phyloP scores from a whole-genome alignment of 352 stramenopile species.

The Poterioochromonas sp. region DNA sequence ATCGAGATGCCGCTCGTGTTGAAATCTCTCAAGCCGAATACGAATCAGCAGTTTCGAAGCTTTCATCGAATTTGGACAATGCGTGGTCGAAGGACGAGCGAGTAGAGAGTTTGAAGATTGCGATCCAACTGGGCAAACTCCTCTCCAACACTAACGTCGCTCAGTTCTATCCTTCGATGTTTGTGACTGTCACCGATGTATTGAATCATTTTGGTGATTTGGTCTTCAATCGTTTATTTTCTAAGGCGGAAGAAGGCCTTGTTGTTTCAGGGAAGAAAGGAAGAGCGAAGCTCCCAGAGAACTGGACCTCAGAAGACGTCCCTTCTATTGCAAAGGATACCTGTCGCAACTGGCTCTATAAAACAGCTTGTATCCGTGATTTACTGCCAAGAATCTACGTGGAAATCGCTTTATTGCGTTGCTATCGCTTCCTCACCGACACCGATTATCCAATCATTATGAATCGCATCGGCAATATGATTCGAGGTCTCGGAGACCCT shows the following conservation, averaged over 20 bases:
- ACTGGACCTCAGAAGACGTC: conserved; percentile 65
- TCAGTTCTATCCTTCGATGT: conserved; percentile 73
- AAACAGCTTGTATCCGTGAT: conserved; percentile 79
- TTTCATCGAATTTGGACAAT: conserved; percentile 61
- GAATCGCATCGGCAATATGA: conserved; percentile 39
- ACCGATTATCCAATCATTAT: conserved; percentile 70
- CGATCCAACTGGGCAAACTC: conserved; percentile 77
- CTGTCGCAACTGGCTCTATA: conserved; percentile 86
- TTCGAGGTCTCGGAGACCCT: conserved; percentile 65
- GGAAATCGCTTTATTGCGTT: conserved; percentile 70
- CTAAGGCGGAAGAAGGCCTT: conserved; percentile 50
- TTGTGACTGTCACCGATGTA: conserved; percentile 70
- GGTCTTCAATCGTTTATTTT: conserved; percentile 67
- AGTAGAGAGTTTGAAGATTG: conserved; percentile 70
- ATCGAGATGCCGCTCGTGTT: neutral
- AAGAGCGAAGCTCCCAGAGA: conserved; percentile 48
- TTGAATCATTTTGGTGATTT: conserved; percentile 71
- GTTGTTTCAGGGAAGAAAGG: conserved; percentile 46
- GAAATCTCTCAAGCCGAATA: conserved; percentile 72
- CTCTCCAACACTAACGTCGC: conserved; percentile 64
- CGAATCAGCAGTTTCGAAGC: conserved; percentile 59
- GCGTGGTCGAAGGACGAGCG: conserved; percentile 72
- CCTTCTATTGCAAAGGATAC: conserved; percentile 75
- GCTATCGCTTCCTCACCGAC: conserved; percentile 75
- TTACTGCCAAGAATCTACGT: conserved; percentile 74